Evolutionary conservation across 148 eudicot species (phyloP), one percentile per base, ranked within the genome.

Genomic region (Chenopodium suecicum): DNA sequence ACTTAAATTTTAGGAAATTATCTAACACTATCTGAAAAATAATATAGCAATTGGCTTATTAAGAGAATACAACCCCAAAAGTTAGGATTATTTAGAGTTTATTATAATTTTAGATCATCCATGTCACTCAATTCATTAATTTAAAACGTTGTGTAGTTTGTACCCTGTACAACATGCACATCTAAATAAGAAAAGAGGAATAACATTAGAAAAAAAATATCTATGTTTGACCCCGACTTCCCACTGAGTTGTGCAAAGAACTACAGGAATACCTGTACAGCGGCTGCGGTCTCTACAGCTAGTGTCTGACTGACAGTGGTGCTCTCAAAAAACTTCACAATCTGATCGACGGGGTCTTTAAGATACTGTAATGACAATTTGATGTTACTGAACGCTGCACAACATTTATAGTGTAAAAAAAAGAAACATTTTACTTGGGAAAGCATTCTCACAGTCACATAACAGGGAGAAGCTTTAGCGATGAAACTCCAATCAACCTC

Each of bases 391-490:
- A 79, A 67, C 70, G 58, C 27, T 64, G 23, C 19, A 62, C 11
- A 63, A 44, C 7, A 56, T 65, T 20, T 25, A 29, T 25, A 48
- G 78, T 66, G 29, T 27, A 27, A 66, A 41, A 69, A 8, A 68
- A 80, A 41, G 6, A 23, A 71, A 77, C 29, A 85, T 82, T 58
- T 47, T 20, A 58, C 67, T 58, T 77, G 58, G 58, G 48, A 71
- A 72, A 69, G 74, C 76, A 75, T 29, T 75, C 98, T 81, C 86
- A 96, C 99, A 81, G 99, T 96, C 88, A 91, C 85, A 81, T 96
- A 94, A 83, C 98, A 92, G 27, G 99, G 99, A 84, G 99, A 92
- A 81, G 98, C 98, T 88, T 92, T 96, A 64, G 94, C 98, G 87
- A 89, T 92, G 85, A 94, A 77, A 82, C 98, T 94, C 99, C 99